phyloP scores from a whole-genome alignment of 2,329 filamentous ascomycete genomes.

The Curvularia eragrostidis region DNA sequence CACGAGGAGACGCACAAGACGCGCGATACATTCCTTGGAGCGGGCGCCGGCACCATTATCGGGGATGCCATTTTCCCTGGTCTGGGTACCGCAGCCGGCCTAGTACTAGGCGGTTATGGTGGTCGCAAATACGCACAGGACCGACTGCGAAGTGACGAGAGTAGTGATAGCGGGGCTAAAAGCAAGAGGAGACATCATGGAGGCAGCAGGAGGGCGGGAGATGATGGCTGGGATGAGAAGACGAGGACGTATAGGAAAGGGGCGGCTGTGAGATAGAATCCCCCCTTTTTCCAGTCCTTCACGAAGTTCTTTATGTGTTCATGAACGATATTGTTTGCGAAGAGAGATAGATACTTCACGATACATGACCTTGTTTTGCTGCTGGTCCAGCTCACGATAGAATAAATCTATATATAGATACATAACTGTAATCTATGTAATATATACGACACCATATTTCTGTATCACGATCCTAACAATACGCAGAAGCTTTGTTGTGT shows the following conservation, averaged over 20 bases:
- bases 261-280: constrained; percentile 62
- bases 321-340: too few relatives aligned
- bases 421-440: too few relatives aligned
- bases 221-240: constrained; percentile 46
- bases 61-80: constrained; percentile 56
- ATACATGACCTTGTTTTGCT: too few relatives aligned
- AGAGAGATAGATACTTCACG: too few relatives aligned
- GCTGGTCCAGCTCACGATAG: constrained; percentile 8
- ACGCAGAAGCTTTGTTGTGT: neutral
- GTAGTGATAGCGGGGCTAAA: constrained; percentile 6
- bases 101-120: constrained; percentile 52
- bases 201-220: constrained; percentile 45
- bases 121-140: constrained; percentile 52
- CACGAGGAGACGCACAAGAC: constrained; percentile 28
- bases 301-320: neutral
- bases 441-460: neutral
- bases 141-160: constrained; percentile 33
- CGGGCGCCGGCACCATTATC: constrained; percentile 53
- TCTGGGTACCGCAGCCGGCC: constrained; percentile 49
- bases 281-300: neutral
- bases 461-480: neutral
- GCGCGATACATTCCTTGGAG: constrained; percentile 54
- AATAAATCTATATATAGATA: too few relatives aligned
- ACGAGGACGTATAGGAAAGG: constrained; percentile 59
- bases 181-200: constrained; percentile 36